Evolutionary conservation across 2,329 filamentous ascomycete genomes (phyloP).

Genomic region (Aspergillus texensis): DNA sequence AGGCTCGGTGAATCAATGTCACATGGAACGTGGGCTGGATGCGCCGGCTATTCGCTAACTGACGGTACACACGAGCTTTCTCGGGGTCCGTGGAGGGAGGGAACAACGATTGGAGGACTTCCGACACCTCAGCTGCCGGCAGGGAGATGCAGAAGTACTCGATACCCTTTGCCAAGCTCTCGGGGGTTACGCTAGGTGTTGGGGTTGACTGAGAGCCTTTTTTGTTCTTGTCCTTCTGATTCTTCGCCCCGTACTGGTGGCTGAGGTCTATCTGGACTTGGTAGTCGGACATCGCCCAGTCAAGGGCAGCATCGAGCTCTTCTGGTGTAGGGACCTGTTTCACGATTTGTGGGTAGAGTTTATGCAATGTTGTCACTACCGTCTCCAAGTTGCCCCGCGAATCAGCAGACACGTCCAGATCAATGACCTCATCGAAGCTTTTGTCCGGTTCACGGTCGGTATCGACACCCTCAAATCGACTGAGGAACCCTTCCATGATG

Average conservation of each 20-base stretch:
- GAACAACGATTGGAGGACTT: constrained; percentile 72
- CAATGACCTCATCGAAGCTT: constrained; percentile 80
- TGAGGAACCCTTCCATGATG: constrained; percentile 94
- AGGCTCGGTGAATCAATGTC: constrained; percentile 83
- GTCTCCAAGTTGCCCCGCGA: constrained; percentile 86
- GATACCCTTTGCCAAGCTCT: constrained; percentile 54
- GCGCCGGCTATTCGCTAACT: constrained; percentile 72
- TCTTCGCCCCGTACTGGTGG: constrained; percentile 37
- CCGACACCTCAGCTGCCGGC: constrained; percentile 53
- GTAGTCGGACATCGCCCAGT: constrained; percentile 74
- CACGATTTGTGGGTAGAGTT: constrained; percentile 74
- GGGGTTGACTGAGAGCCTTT: constrained; percentile 21
- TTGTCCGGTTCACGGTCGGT: constrained; percentile 70
- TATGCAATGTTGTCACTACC: constrained; percentile 70
- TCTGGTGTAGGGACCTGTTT: constrained; percentile 67
- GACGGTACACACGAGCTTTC: constrained; percentile 69
- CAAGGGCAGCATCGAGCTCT: constrained; percentile 78
- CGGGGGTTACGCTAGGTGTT: constrained; percentile 31
- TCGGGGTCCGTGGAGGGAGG: constrained; percentile 52
- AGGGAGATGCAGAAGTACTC: constrained; percentile 69
- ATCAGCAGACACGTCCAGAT: constrained; percentile 75
- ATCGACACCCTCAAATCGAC: constrained; percentile 79
- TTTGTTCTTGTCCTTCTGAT: constrained; percentile 44
- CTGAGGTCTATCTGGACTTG: constrained; percentile 76
- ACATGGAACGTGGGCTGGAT: constrained; percentile 89